Evolutionary conservation across 2,329 filamentous ascomycete genomes (phyloP), one percentile per base, ranked within the genome.

Genomic region (Onygenales sp.): DNA sequence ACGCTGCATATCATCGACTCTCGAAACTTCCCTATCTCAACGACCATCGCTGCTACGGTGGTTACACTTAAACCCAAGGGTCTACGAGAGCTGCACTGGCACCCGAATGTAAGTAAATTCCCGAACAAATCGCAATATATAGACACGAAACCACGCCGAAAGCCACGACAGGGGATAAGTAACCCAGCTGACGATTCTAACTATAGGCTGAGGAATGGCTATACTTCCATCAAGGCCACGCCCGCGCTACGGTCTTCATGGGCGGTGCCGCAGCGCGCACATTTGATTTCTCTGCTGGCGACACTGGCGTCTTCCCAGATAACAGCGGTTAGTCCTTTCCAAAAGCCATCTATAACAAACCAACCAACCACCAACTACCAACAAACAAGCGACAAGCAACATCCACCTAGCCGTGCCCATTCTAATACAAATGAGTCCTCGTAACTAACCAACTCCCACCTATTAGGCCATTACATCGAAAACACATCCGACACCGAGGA

Each of bases 21-120:
- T 2, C 80, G 76, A 37, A 87, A 84, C 54, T 87, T 87, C 61
- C 84, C 84, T 0, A 76, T 82, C 27, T 75, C 79, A 34, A 84
- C 78, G 59, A 87, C 83, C 0, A 79, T 87, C 49, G 83, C 84
- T 1, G 80, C 83, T 0, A 80, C 82, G 0, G 77, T 84, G 55
- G 81, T 87, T 1, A 79, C 77, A 0, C 72, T 87, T 8, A 76
- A 85, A 67, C 84, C 84, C 0, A 77, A 77, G 40, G 83, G 76
- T 1, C 66, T 87, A 42, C 71, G 84, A 32, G 84, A 87, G 67
- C 69, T 87, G 33, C 83, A 86, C 61, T 87, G 84, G 84, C 83
- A 86, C 63, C 83, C 83, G 1, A 86, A 83, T 61, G 80, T 82
- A 64, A 67, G 76, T 62, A 8, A 17, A 27, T 27, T 3, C 1